Conservation (phyloP, 108 stramenopile species). For the Skeletonema grethae region DNA sequence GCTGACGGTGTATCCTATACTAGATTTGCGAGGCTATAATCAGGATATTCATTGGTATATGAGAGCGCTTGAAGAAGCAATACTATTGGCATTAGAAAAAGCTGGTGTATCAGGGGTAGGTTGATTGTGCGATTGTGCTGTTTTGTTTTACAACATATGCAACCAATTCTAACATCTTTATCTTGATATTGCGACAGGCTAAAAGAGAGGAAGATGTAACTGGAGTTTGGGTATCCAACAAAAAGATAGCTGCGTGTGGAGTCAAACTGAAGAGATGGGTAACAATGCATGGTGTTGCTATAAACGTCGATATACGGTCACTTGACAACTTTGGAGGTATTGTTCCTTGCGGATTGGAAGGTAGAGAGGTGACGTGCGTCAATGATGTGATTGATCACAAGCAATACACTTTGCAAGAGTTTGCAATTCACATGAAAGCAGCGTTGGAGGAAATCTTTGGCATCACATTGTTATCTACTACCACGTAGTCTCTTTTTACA, state of each 20-base stretch:
- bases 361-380: slow-evolving; percentile 73
- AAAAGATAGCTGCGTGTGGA: slow-evolving; percentile 94
- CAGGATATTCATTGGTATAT: slow-evolving; percentile 99
- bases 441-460: slow-evolving; percentile 66
- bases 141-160: background rate
- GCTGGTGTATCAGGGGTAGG: slow-evolving; percentile 46
- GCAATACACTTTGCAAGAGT: slow-evolving; percentile 58
- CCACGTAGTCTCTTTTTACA: background rate
- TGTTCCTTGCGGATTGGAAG: slow-evolving; percentile 85
- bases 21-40: slow-evolving; percentile 87
- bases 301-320: slow-evolving; percentile 81
- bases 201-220: slow-evolving; percentile 71
- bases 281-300: slow-evolving; percentile 96
- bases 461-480: slow-evolving; percentile 9
- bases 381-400: slow-evolving; percentile 52
- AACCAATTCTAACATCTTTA: background rate
- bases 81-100: slow-evolving; percentile 68
- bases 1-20: slow-evolving; percentile 91
- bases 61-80: slow-evolving; percentile 89
- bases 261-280: slow-evolving; percentile 92
- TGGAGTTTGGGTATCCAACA: slow-evolving; percentile 91
- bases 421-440: slow-evolving; percentile 52
- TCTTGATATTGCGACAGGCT: slow-evolving; percentile 21
- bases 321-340: slow-evolving; percentile 76
- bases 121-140: slow-evolving; percentile 7